Evolutionary conservation across 2,329 filamentous ascomycete genomes (phyloP).

Genomic region (Calonectria hongkongensis): DNA sequence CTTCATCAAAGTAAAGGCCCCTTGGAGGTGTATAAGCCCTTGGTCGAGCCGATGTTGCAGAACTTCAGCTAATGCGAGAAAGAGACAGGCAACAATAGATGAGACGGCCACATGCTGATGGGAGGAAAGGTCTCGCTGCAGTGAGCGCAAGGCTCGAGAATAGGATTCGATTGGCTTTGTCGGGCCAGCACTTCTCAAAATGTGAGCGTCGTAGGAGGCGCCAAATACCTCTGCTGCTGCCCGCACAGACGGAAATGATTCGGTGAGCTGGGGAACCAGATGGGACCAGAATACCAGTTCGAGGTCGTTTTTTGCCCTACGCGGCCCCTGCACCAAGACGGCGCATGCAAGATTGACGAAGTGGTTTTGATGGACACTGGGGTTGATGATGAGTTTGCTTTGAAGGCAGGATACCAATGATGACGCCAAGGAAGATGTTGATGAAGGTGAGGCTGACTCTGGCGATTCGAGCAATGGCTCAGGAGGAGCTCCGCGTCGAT

Average conservation of each 20-base stretch:
- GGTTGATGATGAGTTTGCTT: not conserved
- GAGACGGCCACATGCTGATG: constrained; percentile 36
- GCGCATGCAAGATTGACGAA: constrained; percentile 43
- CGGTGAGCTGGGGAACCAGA: constrained; percentile 42
- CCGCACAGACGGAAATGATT: constrained; percentile 42
- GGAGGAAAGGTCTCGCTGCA: constrained; percentile 44
- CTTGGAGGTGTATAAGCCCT: constrained; percentile 38
- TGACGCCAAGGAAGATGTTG: not conserved
- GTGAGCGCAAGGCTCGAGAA: constrained; percentile 37
- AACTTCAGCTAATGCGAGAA: constrained; percentile 40
- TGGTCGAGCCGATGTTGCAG: constrained; percentile 42
- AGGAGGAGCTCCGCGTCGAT: constrained; percentile 36
- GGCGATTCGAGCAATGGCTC: not conserved
- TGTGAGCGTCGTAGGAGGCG: constrained; percentile 45
- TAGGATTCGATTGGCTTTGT: constrained; percentile 42
- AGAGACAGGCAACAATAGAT: constrained; percentile 46
- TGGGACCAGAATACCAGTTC: constrained; percentile 48
- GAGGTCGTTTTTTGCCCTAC: constrained; percentile 38
- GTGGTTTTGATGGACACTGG: not conserved
- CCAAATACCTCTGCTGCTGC: constrained; percentile 47
- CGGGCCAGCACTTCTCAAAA: constrained; percentile 6
- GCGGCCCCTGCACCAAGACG: constrained; percentile 40
- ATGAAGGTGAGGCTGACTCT: not conserved
- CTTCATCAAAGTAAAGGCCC: constrained; percentile 40
- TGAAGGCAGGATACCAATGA: not conserved